Base-by-base conservation (phyloP, 495 filamentous ascomycete genomes). In the Daldinia caldariorum region DNA sequence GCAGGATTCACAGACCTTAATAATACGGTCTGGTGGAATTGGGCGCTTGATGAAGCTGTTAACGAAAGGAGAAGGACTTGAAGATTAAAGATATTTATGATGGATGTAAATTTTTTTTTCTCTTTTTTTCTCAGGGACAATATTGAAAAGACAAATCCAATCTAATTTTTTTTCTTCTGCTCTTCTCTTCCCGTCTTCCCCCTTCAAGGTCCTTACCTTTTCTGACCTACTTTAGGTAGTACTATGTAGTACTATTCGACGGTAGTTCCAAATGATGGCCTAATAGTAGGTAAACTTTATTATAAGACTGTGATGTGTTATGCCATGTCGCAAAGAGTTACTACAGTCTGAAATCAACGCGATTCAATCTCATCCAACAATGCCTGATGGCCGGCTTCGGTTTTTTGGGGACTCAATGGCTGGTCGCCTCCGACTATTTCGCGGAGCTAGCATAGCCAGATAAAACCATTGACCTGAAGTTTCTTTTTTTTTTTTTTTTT, bases 371-470 rank as follows among this genome's bases (percentile, higher is more conserved):
- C 49, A 51, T 57, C 60, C 60, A 66, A 63, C 43, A 66, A 66
- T 60, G 59, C 47, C 49, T 56, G 38, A 64, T 54, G 41, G 47
- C 4, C 31, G 51, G 34, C 47, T 37, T 10, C 26, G 59, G 20
- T 39, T 64, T 29, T 50, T 29, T 26, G 1, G 26, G 39, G 38
- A 61, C 41, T 49, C 49, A 67, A 58, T 71, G 63, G 63, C 41
- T 64, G n/a, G 10, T 26, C 26, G 26, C 26, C 26, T 45, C 59
- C 20, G 38, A 50, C 32, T 35, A 41, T 34, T 12, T 67, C 69
- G 69, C 67, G 63, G 69, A 63, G 69, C 58, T 63, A 54, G 59
- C 45, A 63, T 31, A 67, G 69, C 60, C 63, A 67, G 58, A 63
- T 59, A 58, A 67, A 4, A 34, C 47, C 41, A 4, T 47, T 18